Evolutionary conservation across 2,329 filamentous ascomycete species (phyloP), one percentile per base, ranked within the genome.

Genomic region (Endothia cerciana): DNA sequence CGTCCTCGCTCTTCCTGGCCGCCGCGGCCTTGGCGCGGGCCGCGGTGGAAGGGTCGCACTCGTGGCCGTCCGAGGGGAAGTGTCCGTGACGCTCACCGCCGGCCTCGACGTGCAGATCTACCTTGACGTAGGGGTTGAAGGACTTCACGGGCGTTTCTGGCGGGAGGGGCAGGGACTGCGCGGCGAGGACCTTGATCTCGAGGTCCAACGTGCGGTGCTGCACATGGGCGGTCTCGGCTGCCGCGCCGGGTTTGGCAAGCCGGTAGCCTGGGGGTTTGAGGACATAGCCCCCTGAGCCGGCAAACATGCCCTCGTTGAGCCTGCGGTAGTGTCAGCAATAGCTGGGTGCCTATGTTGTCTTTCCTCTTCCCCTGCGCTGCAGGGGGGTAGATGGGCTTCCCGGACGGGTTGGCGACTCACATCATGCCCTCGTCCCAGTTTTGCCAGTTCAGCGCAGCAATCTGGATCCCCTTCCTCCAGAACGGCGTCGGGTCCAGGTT

Each of bases 401-500:
- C 10, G 33, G 33, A 10, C 33, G 33, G 33, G 33, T 36, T 36
- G 33, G 33, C 10, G 33, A 68, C 66, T 63, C 43, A 68, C 94
- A 97, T 97, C 89, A 96, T 96, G 40, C 92, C 93, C 71, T 92
- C 90, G 73, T 97, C 93, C 77, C 91, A 89, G 68, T 89, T 90
- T 77, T 98, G 94, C 92, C 94, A 98, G 78, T 97, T 97, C 68
- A 98, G 81, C 0, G 94, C 94, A 1, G 96, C 93, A 71, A 97
- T 90, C 77, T 97, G 94, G 3, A 96, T 90, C 17, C 94, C 94
- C 70, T 92, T 89, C 40, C 92, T 86, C 94, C 94, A 97, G 77
- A 94, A 95, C 3, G 90, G 84, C 0, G 88, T 86, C 4, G 94
- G 93, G 71, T 97, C 92, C 15, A 96, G 82, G 74, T 97, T 98